Evolutionary conservation across 2,329 filamentous ascomycete species (phyloP).

Genomic region (Graphilbum ipis-grandicollis): DNA sequence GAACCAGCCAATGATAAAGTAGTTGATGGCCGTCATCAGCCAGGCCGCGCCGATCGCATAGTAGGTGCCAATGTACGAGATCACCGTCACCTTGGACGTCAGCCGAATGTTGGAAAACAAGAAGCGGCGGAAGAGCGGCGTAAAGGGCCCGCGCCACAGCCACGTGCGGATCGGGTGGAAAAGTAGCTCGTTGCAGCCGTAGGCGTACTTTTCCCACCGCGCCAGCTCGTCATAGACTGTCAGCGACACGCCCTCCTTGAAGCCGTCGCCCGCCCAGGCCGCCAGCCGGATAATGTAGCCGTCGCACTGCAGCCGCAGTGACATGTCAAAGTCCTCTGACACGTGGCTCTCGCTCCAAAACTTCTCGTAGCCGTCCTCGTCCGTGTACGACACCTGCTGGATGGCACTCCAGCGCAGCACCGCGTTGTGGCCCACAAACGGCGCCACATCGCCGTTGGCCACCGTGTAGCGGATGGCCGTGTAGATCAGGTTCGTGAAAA

Average conservation of each 20-base stretch:
- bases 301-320: conserved; percentile 53
- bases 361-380: conserved; percentile 57
- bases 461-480: conserved; percentile 64
- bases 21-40: conserved; percentile 57
- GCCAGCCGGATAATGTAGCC: conserved; percentile 59
- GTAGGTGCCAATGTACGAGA: conserved; percentile 66
- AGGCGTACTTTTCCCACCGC: conserved; percentile 77
- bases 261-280: conserved; percentile 57
- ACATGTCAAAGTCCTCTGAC: conserved; percentile 72
- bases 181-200: conserved; percentile 66
- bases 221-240: conserved; percentile 74
- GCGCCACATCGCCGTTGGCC: conserved; percentile 58
- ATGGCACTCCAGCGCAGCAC: conserved; percentile 60
- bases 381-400: conserved; percentile 53
- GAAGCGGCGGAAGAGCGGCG: conserved; percentile 60
- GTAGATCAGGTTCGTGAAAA: conserved; percentile 61
- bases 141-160: conserved; percentile 59
- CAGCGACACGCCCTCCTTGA: conserved; percentile 69
- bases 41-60: conserved; percentile 63
- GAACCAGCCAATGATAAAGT: conserved; percentile 61
- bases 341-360: conserved; percentile 71
- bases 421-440: conserved; percentile 69
- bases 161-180: conserved; percentile 65
- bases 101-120: conserved; percentile 56
- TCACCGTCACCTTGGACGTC: conserved; percentile 57